These are phyloP conservation scores for Triticum dicoccoides DNA, from an alignment of 176 grass and related monocot species.

Conservation along the genomic window DNA sequence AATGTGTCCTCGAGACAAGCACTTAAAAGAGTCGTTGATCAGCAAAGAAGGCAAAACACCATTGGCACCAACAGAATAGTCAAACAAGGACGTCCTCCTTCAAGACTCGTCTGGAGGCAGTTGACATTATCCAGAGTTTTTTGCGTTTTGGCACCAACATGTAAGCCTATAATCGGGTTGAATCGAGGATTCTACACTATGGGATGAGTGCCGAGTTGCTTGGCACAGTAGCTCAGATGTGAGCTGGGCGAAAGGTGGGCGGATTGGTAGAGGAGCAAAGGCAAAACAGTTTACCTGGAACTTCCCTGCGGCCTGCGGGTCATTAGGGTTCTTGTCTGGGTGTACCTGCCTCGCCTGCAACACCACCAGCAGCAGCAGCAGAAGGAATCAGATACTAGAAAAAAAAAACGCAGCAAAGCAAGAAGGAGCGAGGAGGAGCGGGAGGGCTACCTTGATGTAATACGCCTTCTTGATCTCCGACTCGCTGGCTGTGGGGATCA, in stretches of 20 bases:
- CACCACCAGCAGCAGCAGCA: background rate
- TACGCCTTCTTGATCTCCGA: conserved; percentile 98
- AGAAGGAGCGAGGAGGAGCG: background rate
- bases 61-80: background rate
- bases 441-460: conserved; percentile 68
- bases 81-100: background rate
- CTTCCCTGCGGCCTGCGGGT: conserved; percentile 75
- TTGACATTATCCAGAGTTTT: background rate
- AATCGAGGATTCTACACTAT: conserved; percentile 9
- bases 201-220: background rate
- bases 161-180: background rate
- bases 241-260: background rate
- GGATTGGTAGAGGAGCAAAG: background rate
- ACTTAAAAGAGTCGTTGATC: background rate
- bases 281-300: conserved; percentile 60
- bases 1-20: background rate
- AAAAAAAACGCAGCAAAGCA: background rate
- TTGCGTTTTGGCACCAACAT: background rate
- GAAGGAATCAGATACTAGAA: conserved; percentile 9
- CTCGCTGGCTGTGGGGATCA: conserved; percentile 68
- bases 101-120: background rate
- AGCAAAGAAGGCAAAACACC: background rate
- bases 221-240: background rate
- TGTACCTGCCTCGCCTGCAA: conserved; percentile 88
- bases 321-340: conserved; percentile 94